Percentiles rank a stretch among this genome's conserved stretches.
phyloP scores from a whole-genome alignment of 805 yeast genomes.

The Saturnispora galanensis region DNA sequence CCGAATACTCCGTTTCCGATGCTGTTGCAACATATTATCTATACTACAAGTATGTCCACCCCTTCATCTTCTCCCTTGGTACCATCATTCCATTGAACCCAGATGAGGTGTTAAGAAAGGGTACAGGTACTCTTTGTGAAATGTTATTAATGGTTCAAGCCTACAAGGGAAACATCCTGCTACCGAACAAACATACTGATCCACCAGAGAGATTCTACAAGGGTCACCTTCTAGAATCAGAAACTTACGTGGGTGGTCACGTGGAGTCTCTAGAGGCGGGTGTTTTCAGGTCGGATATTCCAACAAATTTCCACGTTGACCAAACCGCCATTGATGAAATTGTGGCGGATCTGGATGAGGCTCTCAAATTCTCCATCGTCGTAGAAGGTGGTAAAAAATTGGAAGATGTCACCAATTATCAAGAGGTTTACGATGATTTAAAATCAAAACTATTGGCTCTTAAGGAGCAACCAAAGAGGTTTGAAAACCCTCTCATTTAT shows the following conservation, averaged over 20 bases:
- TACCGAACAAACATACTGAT: conserved; percentile 91
- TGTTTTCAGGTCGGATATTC: conserved; percentile 84
- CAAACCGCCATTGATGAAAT: conserved; percentile 77
- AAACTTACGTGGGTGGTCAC: conserved; percentile 98
- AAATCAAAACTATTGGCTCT: conserved; percentile 45
- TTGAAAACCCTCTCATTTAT: conserved; percentile 78
- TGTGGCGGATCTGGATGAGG: conserved; percentile 57
- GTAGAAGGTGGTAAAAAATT: conserved; percentile 67
- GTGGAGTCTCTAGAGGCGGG: conserved; percentile 98
- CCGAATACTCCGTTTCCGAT: conserved; percentile 98
- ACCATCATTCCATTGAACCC: conserved; percentile 94
- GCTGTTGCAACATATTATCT: conserved; percentile 97
- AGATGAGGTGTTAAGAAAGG: conserved; percentile 90
- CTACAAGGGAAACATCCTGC: conserved; percentile 58
- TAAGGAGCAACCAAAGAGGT: conserved; percentile 50
- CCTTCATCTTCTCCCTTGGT: conserved; percentile 90
- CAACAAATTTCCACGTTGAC: conserved; percentile 66
- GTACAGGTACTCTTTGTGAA: conserved; percentile 97
- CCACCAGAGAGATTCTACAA: conserved; percentile 92
- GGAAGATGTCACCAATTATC: conserved; percentile 73
- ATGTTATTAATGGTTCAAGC: conserved; percentile 97
- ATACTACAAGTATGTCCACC: conserved; percentile 94
- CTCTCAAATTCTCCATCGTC: conserved; percentile 72
- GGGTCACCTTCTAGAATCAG: conserved; percentile 89
- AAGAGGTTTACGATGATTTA: conserved; percentile 59